Conservation (phyloP, 257 asterid species). For the Verbascum thapsus region DNA sequence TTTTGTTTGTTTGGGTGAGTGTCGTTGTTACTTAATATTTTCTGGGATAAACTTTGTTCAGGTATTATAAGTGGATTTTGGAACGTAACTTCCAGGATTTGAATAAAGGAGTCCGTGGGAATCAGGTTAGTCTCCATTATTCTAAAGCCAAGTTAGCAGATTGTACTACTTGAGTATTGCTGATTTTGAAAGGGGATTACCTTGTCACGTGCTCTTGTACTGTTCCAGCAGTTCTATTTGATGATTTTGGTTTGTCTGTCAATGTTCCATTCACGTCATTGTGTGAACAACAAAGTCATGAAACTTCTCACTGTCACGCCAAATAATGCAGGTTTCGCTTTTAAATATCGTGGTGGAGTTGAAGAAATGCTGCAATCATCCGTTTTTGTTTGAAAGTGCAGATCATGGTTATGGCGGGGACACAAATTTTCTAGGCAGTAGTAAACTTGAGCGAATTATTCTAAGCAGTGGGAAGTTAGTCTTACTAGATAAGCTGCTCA, state of each 20-base stretch:
- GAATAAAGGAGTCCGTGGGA: conserved; percentile 98
- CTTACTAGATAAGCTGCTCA: conserved; percentile 85
- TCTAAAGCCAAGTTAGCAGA: conserved; percentile 29
- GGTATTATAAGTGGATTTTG: conserved; percentile 99
- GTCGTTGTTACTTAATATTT: conserved; percentile 1
- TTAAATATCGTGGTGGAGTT: conserved; percentile 97
- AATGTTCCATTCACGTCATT: conserved; percentile 15
- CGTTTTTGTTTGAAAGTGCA: conserved; percentile 97
- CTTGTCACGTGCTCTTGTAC: conserved; percentile 10
- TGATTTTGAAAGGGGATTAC: conserved; percentile 2
- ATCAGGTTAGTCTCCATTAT: conserved; percentile 65
- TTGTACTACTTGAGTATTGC: conserved; percentile 9
- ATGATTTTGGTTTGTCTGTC: conserved; percentile 17
- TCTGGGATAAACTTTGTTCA: conserved; percentile 22
- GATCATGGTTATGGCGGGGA: conserved; percentile 99
- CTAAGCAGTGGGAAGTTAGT: conserved; percentile 98
- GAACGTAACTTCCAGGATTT: conserved; percentile 96
- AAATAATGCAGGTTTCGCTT: conserved; percentile 86
- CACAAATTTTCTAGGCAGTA: conserved; percentile 72
- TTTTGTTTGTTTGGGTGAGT: conserved; percentile 17
- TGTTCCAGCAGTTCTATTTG: conserved; percentile 15
- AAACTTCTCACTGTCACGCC: conserved; percentile 13
- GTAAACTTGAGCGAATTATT: conserved; percentile 83
- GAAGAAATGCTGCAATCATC: conserved; percentile 99
- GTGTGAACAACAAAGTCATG: conserved; percentile 17